Evolutionary conservation across 208 protist species (phyloP), one percentile per base, ranked within the genome.

Genomic region (Trypanosoma grayi): DNA sequence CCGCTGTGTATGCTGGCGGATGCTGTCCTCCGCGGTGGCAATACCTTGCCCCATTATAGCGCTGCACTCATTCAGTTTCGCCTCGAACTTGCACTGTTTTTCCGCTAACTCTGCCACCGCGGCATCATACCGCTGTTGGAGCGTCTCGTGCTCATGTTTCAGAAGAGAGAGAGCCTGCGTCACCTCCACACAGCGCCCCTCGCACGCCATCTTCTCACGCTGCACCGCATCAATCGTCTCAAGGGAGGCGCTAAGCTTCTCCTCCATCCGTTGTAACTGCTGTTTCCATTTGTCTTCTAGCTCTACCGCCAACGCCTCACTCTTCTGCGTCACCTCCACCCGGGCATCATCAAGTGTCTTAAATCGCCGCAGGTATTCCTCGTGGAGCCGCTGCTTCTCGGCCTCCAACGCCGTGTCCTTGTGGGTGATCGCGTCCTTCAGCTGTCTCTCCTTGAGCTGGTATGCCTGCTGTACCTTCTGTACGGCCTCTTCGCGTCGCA

Each of bases 351-450:
- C 80, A 24, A 88, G 60, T 63, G 60, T 44, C 37, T 54, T 62
- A 44, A 75, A 57, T 20, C 70, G 65, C 46, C 60, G 39, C 60
- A 87, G 69, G 69, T 92, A 88, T 57, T 79, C 73, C 24, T 75
- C 60, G 73, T 94, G 87, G 25, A 83, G 58, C 43, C 71, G 62
- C 55, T 84, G 57, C 46, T 75, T 71, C 73, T 90, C 80, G 59
- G 69, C 31, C 58, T 87, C 77, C 33, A 89, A 66, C n/a, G 65
- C 73, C 9, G 70, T 61, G 60, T 83, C 79, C 52, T 70, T 70
- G 25, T 53, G 61, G 18, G 60, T 57, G 27, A 86, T 7, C 14
- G 57, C 52, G 20, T 80, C 76, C 6, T 71, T 54, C 9, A 88
- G 68, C 34, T 79, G 71, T 5, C 70, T 70, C 62, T 94, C 79